Evolutionary conservation across 2,329 filamentous ascomycete genomes (phyloP), one percentile per base, ranked within the genome.

Genomic region (Pezicula radicicola): DNA sequence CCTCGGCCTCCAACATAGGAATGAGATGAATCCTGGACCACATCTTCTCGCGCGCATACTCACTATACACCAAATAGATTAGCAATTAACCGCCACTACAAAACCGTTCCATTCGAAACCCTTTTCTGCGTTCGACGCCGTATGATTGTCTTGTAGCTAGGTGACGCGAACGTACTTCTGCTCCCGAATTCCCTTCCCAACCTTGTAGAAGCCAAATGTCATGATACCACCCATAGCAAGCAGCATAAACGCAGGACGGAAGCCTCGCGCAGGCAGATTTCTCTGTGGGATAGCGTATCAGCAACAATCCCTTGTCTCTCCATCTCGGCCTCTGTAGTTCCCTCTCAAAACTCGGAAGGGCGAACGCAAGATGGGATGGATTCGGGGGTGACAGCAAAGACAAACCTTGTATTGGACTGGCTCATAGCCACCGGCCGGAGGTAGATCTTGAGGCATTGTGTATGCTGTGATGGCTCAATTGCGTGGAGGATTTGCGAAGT

Each of bases 371-470:
- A 15, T 21, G 2, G 15, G 28, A 27, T 19, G 13, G 30, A 33
- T 33, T 33, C 30, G 30, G 12, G 15, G 45, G 18, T 10, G 10
- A 19, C 21, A 28, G 21, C 44, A 41, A 47, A 35, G 55, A 75
- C 79, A 67, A 72, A 92, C 89, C 85, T 96, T 96, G 81, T 97
- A 99, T 77, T 99, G 94, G 61, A 99, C 88, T 73, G 93, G 87
- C 72, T 85, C 88, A 75, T 99, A 99, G 80, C 94, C 94, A 78
- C 93, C 94, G 68, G 75, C 72, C 65, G 94, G 94, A 78, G 94
- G 94, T 84, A 99, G 90, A 80, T 99, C 94, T 82, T 97, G 92
- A 78, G 89, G 86, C 93, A 97, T 97, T 68, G 60, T 85, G 78
- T 50, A 13, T 37, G 33, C 47, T 25, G 48, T 53, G 27, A 28